Conservation (phyloP, 768 basidiomycete genomes). For the Cubamyces lactineus region DNA sequence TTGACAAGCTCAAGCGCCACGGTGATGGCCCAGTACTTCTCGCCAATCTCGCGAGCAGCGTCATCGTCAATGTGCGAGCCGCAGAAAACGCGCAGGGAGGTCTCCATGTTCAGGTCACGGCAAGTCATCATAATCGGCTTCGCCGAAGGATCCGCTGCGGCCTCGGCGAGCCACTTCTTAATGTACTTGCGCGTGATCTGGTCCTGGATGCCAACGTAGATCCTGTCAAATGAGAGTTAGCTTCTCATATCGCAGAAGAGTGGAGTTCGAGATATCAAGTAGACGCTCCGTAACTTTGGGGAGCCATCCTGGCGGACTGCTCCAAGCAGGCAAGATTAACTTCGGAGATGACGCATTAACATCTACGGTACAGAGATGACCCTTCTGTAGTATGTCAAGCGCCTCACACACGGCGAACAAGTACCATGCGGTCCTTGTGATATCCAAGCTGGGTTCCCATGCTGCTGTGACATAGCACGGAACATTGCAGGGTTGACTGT, state of each 20-base stretch:
- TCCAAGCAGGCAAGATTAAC: too few relatives aligned
- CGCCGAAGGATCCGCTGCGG: conserved; percentile 49
- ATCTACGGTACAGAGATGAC: neutral
- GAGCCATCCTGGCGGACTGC: too few relatives aligned
- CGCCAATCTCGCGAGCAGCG: conserved; percentile 78
- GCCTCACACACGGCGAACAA: too few relatives aligned
- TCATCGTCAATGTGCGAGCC: conserved; percentile 86
- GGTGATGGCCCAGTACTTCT: conserved; percentile 97
- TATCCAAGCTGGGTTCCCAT: neutral
- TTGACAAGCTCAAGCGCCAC: conserved; percentile 96
- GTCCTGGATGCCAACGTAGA: conserved; percentile 87
- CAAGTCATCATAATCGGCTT: conserved; percentile 86
- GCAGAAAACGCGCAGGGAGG: conserved; percentile 94
- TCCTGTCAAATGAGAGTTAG: conserved; percentile 45
- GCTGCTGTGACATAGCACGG: neutral
- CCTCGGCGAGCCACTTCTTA: conserved; percentile 66
- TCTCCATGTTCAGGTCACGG: conserved; percentile 95
- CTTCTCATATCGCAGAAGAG: neutral
- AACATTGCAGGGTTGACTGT: neutral
- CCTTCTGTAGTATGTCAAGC: neutral
- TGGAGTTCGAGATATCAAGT: neutral
- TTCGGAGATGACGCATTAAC: too few relatives aligned
- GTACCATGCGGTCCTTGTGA: neutral
- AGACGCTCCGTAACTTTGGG: neutral
- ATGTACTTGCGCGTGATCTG: conserved; percentile 78